Evolutionary conservation across 2,329 filamentous ascomycete genomes (phyloP), one percentile per base, ranked within the genome.

Genomic region (Colletotrichum sp.): DNA sequence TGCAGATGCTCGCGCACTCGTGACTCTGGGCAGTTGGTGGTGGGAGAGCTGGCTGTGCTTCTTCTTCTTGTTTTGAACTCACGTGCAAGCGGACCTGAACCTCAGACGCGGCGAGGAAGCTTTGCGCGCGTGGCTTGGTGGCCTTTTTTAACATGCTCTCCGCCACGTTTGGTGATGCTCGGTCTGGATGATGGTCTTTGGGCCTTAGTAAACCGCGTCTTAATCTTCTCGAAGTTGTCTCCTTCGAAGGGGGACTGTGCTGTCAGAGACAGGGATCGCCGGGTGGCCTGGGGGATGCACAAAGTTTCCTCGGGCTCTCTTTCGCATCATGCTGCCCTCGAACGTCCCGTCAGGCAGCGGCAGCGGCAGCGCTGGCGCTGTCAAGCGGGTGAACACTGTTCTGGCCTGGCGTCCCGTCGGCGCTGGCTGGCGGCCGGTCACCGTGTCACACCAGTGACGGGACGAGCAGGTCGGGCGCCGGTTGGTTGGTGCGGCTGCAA

Each of bases 401-500:
- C n/a, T 52, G n/a, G 18, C 39, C 39, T 34, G 13, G 30, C 21
- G 26, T 30, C 30, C 43, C 30, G 32, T 69, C 32, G 61, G 34
- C 61, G 14, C n/a, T 48, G 67, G 59, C 67, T 52, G 43, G n/a
- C 43, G 43, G 43, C 34, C 36, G 24, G 43, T 30, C 57, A 57
- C 66, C 63, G 18, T 39, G 72, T 74, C 72, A 74, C 72, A 71
- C 67, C 72, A 71, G 72, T 43, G 60, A 71, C 59, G 60, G 68
- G 68, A 65, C 67, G 68, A 74, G 61, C 72, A 48, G 60, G 68
- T 67, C 52, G 24, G 63, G 73, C 57, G 32, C 55, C 26, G 64
- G 73, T 73, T 68, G 73, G 73, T 68, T 72, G 73, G 69, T 75
- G 73, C 73, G 57, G 69, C 69, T 72, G 69, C 63, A 68, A 63